Evolutionary conservation across 2,329 filamentous ascomycete genomes (phyloP).

Genomic region (Hirsutella rhossiliensis): DNA sequence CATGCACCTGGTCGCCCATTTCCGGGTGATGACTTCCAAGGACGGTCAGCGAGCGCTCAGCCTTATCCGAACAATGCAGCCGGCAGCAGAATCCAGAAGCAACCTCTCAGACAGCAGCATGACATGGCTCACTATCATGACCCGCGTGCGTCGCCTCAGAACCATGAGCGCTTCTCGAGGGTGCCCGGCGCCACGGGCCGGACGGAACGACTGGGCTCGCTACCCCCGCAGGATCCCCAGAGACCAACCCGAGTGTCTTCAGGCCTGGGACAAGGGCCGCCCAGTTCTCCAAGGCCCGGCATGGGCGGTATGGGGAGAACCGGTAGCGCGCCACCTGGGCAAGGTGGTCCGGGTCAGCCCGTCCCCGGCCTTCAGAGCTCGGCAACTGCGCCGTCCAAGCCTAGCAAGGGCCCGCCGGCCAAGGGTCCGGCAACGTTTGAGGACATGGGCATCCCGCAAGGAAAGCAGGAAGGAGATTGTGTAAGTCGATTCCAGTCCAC

Average conservation of each 20-base stretch:
- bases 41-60: constrained; percentile 15
- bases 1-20: constrained; percentile 7
- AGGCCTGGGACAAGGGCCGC: constrained; percentile 7
- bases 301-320: constrained; percentile 18
- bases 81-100: not conserved
- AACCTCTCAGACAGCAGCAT: constrained; percentile 18
- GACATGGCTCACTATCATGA: constrained; percentile 9
- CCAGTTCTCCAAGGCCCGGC: constrained; percentile 9
- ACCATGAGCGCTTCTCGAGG: constrained; percentile 17
- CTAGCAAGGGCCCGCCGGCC: constrained; percentile 52
- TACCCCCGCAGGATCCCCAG: constrained; percentile 12
- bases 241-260: constrained; percentile 9
- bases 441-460: constrained; percentile 88
- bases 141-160: constrained; percentile 1
- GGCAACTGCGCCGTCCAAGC: constrained; percentile 20
- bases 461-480: constrained; percentile 79
- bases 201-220: constrained; percentile 20
- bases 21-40: constrained; percentile 10
- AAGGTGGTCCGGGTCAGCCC: constrained; percentile 8
- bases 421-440: constrained; percentile 94
- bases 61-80: constrained; percentile 7
- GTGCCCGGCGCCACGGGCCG: constrained; percentile 17
- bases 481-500: constrained; percentile 40
- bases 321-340: constrained; percentile 25
- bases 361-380: constrained; percentile 16